Base-by-base conservation (phyloP, 768 basidiomycete genomes). In the Xerocomus potaroensis region DNA sequence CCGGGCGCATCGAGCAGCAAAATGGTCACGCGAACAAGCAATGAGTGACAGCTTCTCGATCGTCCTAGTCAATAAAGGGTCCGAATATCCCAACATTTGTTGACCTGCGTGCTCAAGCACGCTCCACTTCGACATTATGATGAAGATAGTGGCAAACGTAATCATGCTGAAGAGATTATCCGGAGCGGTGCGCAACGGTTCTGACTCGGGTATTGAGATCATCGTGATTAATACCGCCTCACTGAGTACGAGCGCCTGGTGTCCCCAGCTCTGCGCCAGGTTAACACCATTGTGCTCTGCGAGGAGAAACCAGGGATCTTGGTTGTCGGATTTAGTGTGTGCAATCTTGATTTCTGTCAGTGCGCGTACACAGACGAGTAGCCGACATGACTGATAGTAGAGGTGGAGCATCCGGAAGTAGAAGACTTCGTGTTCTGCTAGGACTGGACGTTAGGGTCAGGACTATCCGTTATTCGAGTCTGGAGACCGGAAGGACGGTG, bases 51-150 rank as follows among this genome's bases (percentile, higher is more conserved):
- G 42, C 24, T 63, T 66, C 40, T 69, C 67, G n/a, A 71, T 60
- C 0, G 60, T 62, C 53, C 54, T 68, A 6, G 58, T 48, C 41
- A 75, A 49, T 33, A 74, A 60, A 9, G 59, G 51, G 49, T 72
- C 71, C 39, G 65, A 69, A n/a, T 67, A 65, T 6, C 69, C 71
- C 0, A 65, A 62, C 29, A 74, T 56, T 14, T 65, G 66, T 31
- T 63, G 57, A 8, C 63, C 61, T 0, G 54, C 51, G 21, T 66
- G 58, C 47, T 75, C 69, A 21, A 64, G 48, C 21, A 72, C 59
- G 37, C 59, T 66, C 57, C 74, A 73, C 54, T 75, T 77, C 33
- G 67, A 64, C 10, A 71, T 59, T 41, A 76, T 65, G 40, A 77
- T 48, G 39, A 66, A 74, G 2, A 72, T 64, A 5, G 74, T 70